Conservation (phyloP, 257 asterid species). For the Solanum okadae region DNA sequence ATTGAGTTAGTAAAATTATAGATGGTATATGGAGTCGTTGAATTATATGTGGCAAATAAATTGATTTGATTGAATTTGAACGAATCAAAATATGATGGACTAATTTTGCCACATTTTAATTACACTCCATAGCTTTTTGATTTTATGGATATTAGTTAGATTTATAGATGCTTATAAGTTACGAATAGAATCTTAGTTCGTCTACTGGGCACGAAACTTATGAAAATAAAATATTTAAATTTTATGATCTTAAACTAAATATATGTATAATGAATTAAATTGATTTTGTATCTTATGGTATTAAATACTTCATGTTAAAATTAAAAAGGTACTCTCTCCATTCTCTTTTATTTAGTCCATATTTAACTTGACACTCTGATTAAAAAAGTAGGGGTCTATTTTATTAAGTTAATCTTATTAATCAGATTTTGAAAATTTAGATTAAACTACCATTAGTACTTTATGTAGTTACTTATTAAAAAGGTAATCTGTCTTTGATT, state of each 20-base stretch:
- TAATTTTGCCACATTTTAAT: background rate
- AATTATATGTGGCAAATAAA: background rate
- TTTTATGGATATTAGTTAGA: background rate
- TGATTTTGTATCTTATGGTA: background rate
- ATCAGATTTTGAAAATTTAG: background rate
- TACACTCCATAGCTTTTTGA: background rate
- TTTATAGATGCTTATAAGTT: background rate
- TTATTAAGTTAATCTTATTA: background rate
- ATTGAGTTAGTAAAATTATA: background rate
- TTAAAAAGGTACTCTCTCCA: background rate
- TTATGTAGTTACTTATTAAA: background rate
- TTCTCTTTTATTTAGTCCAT: background rate
- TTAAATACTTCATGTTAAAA: background rate
- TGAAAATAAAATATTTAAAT: background rate
- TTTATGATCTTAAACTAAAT: background rate
- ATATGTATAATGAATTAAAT: background rate
- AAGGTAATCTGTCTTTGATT: background rate
- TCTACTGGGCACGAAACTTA: background rate
- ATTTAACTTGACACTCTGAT: background rate
- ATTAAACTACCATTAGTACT: background rate
- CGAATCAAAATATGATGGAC: background rate
- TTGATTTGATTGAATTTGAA: background rate
- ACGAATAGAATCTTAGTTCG: background rate
- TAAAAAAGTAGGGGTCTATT: background rate
- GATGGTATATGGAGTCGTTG: background rate